Evolutionary conservation across 2,329 filamentous ascomycete species (phyloP), one percentile per base, ranked within the genome.

Genomic region (Fusarium armeniacum): DNA sequence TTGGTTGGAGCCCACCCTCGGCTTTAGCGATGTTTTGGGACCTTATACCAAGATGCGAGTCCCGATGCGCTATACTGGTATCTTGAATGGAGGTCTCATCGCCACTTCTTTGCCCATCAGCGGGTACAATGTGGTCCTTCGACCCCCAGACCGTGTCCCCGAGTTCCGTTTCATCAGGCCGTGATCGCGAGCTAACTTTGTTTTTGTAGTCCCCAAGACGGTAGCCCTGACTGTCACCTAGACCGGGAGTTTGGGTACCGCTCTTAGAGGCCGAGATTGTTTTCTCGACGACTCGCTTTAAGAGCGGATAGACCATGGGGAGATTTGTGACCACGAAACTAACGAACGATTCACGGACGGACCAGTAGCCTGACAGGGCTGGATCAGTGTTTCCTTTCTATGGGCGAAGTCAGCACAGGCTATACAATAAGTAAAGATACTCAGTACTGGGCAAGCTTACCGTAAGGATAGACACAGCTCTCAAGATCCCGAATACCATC

Each of bases 321-420:
- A 52, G 49, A 5, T 52, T 52, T 26, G 49, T 52, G 24, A 52
- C 35, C 3, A 52, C 49, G 24, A 52, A 52, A 12, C 49, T 52
- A 18, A 52, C 49, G 2, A 52, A 52, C 2, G 49, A 52, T 30
- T 52, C 49, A 1, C 49, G 49, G 5, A 52, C 49, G 4, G 49
- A 52, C 49, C 49, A 52, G n/a, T 52, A 52, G 4, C 49, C 49
- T 0, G 49, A 52, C 13, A 40, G 49, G 1, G 49, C 49, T 22
- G 49, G 49, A 6, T 52, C 49, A 0, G 49, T 52, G 24, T 52
- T 52, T 30, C 49, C 49, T 41, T 52, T 52, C 49, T 51, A 8
- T 20, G 5, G 5, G 12, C 0, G 2, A 35, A 6, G 2, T 51
- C 8, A 51, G 49, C 13, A 13, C 6, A 0, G 2, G 10, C 2